Evolutionary conservation across 2,329 filamentous ascomycete genomes (phyloP).

Genomic region (Claviceps africana): DNA sequence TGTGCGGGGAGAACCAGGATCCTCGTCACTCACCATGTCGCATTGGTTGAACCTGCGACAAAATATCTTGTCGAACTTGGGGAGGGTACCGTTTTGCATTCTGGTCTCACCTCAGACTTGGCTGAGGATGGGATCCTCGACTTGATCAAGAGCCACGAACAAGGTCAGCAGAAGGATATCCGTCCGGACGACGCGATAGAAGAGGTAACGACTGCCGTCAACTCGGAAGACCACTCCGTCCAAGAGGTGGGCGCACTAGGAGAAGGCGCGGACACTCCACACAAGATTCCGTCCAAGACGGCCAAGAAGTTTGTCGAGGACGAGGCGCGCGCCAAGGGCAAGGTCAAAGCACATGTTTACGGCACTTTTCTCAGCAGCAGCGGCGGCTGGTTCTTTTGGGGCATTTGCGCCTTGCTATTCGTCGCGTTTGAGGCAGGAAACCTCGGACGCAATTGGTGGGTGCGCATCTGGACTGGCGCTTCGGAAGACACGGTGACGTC

Average conservation of each 20-base stretch:
- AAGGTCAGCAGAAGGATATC: slow-evolving; percentile 25
- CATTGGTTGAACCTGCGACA: slow-evolving; percentile 53
- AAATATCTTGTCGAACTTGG: slow-evolving; percentile 63
- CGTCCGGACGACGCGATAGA: slow-evolving; percentile 33
- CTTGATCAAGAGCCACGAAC: slow-evolving; percentile 43
- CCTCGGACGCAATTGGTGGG: slow-evolving; percentile 49
- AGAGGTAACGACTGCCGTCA: slow-evolving; percentile 36
- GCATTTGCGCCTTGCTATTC: slow-evolving; percentile 37
- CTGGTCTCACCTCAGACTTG: slow-evolving; percentile 53
- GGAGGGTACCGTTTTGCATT: slow-evolving; percentile 49
- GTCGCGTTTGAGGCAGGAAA: slow-evolving; percentile 38
- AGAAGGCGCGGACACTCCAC: slow-evolving; percentile 25
- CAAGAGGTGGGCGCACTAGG: slow-evolving; percentile 24
- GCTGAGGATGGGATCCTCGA: slow-evolving; percentile 40
- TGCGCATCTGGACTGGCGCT: slow-evolving; percentile 45
- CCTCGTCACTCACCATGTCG: slow-evolving; percentile 68
- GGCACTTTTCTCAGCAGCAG: slow-evolving; percentile 50
- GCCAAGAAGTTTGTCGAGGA: slow-evolving; percentile 64
- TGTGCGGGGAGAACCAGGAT: slow-evolving; percentile 58
- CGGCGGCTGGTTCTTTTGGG: slow-evolving; percentile 50
- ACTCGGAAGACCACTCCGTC: slow-evolving; percentile 36
- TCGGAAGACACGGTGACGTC: not conserved
- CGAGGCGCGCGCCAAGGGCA: slow-evolving; percentile 56
- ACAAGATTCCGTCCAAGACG: slow-evolving; percentile 35
- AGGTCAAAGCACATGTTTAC: slow-evolving; percentile 56